A percentile compares a stretch with the other conserved stretches of the same genome.
These are phyloP conservation scores for Eucalyptus pauciflora DNA, from an alignment of 345 rosid genomes.

Conservation along the genomic window DNA sequence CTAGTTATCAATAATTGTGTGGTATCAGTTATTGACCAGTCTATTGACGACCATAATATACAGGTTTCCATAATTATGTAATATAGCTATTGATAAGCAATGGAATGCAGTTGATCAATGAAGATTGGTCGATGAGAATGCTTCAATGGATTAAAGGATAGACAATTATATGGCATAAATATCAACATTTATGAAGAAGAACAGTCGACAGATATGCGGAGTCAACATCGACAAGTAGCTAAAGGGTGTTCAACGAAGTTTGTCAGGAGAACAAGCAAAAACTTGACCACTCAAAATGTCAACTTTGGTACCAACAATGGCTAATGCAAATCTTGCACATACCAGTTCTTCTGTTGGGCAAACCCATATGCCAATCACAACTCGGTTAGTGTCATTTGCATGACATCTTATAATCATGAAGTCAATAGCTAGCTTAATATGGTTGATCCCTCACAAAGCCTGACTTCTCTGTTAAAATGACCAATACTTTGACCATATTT, in stretches of 20 bases:
- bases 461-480: background rate
- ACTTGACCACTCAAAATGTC: background rate
- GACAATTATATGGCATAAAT: background rate
- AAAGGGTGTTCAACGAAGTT: background rate
- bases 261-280: background rate
- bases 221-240: background rate
- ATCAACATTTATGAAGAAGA: background rate
- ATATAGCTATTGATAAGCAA: background rate
- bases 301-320: background rate
- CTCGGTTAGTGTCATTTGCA: background rate
- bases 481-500: background rate
- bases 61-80: background rate
- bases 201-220: background rate
- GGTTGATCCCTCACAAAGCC: background rate
- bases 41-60: background rate
- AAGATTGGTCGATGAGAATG: background rate
- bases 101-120: accelerated
- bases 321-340: background rate
- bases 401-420: background rate
- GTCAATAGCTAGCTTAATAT: background rate
- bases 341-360: background rate
- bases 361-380: background rate
- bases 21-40: background rate
- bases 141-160: background rate
- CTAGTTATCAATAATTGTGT: background rate